Base-by-base conservation (phyloP, 371 early-diverging fungal genomes). In the Zychaea mexicana region DNA sequence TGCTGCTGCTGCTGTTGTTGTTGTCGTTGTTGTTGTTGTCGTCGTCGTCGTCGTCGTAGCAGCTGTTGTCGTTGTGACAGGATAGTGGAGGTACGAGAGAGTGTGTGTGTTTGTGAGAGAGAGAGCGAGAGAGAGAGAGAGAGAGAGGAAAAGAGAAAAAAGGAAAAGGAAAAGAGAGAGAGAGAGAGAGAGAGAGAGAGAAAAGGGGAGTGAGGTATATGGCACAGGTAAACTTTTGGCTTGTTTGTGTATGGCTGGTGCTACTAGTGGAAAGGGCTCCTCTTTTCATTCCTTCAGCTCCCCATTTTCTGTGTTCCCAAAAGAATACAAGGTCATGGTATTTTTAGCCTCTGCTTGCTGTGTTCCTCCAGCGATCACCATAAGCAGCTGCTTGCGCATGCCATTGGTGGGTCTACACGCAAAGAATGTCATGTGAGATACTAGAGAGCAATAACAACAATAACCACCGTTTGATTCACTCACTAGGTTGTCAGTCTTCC, bases 281-380 rank as follows among this genome's bases (percentile, higher is more conserved):
- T 55, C 30, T 31, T 55, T 42, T 42, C n/a, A n/a, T n/a, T n/a
- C n/a, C n/a, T 42, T 38, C 26, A 58, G 28, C 45, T 59, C 38
- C 21, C 47, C 30, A 60, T 47, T 17, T 39, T n/a, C 19, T 47
- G 22, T 60, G 30, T 32, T 24, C 26, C 17, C n/a, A 26, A 5
- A 60, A 22, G 26, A 45, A 19, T n/a, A n/a, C n/a, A 47, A 21
- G 24, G 49, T 47, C 31, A 22, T 31, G 15, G 27, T 42, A 55
- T 38, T 54, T 55, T 63, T 63, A 58, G 58, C 58, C 42, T 28
- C n/a, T 58, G 24, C 22, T 2, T 58, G 45, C 21, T 58, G 28
- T 3, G 7, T 42, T 36, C 19, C 42, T 42, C 58, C 58, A 58
- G 36, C 46, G 46, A 39, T 58, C 58, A 58, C 17, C n/a, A 32